Evolutionary conservation across 148 eudicot species (phyloP), one percentile per base, ranked within the genome.

Genomic region (Rhododendron mucronatum): DNA sequence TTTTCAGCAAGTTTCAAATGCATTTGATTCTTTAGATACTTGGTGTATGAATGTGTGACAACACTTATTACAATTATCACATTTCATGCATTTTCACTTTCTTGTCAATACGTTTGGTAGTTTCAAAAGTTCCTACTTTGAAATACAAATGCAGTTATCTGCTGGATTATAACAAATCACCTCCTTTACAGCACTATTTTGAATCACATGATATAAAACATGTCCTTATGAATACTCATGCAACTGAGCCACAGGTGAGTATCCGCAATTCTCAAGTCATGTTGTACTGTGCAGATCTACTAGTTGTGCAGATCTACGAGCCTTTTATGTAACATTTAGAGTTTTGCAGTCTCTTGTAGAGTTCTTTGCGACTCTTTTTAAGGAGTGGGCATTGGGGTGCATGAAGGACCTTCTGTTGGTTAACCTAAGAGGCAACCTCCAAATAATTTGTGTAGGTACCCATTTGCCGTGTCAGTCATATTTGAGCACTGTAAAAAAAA

Each of bases 201-300:
- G 96, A 95, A 86, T 87, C 94, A 86, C 96, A 96, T 5, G 99
- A 96, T 88, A 90, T 96, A 86, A 96, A 96, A 88, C 98, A 98
- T 89, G 95, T 96, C 86, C 92, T 96, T 83, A 97, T 96, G 88
- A 96, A 96, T 87, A 96, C 98, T 74, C 99, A 96, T 92, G 99
- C 98, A 5, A 94, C 95, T 88, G 99, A 96, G 92, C 99, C 99
- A 59, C 98, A 96, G 96, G 99, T 96, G 81, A 71, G 74, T 84
- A 15, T 74, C 37, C 63, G 63, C 33, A 18, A 80, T 84, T 59
- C 16, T 26, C 44, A n/a, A 35, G 26, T 90, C 33, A 51, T 12
- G 28, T 33, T 12, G 37, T 47, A 39, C 45, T 41, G 7, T 41
- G 44, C 44, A 41, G 44, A 41, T 41, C 41, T 5, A 39, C 0